phyloP scores from a whole-genome alignment of 768 basidiomycete genomes.

The Rickenella mellea region DNA sequence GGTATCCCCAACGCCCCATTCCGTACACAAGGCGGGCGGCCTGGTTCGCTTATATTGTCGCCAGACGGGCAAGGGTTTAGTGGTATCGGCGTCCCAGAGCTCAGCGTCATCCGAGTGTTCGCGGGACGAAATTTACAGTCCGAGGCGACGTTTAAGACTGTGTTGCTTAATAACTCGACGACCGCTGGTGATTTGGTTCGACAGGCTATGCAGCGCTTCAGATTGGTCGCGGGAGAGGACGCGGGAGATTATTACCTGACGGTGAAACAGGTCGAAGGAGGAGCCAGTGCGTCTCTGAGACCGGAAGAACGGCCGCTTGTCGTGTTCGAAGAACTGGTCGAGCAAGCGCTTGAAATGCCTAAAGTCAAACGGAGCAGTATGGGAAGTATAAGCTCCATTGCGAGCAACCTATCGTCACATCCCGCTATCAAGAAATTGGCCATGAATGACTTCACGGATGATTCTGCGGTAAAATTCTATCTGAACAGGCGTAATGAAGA shows the following conservation, averaged over 20 bases:
- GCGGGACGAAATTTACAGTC: constrained; percentile 86
- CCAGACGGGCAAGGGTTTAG: constrained; percentile 46
- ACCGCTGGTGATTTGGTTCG: constrained; percentile 75
- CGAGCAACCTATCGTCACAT: constrained; percentile 87
- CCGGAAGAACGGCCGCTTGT: constrained; percentile 74
- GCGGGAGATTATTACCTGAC: constrained; percentile 75
- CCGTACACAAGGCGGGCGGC: constrained; percentile 41
- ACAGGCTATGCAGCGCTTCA: constrained; percentile 93
- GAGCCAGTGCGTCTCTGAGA: constrained; percentile 56
- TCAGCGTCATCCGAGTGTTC: constrained; percentile 94
- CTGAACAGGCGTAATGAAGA: constrained; percentile 52
- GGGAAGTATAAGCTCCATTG: constrained; percentile 88
- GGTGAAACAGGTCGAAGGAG: constrained; percentile 87
- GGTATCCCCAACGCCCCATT: too few species aligned
- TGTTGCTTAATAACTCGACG: constrained; percentile 80
- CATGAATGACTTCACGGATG: constrained; percentile 98
- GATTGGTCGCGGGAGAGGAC: constrained; percentile 52
- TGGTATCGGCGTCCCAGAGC: constrained; percentile 55
- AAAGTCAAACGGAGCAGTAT: constrained; percentile 91
- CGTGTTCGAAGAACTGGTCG: constrained; percentile 80
- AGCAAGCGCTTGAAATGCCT: constrained; percentile 70
- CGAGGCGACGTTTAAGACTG: constrained; percentile 98
- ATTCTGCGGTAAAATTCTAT: constrained; percentile 95
- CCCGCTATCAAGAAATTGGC: constrained; percentile 90
- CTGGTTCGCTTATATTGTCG: constrained; percentile 69